Percentiles rank a stretch among this genome's conserved stretches.
Conservation (phyloP, 176 grass and related monocot species). For the Hyparrhenia diplandra region DNA sequence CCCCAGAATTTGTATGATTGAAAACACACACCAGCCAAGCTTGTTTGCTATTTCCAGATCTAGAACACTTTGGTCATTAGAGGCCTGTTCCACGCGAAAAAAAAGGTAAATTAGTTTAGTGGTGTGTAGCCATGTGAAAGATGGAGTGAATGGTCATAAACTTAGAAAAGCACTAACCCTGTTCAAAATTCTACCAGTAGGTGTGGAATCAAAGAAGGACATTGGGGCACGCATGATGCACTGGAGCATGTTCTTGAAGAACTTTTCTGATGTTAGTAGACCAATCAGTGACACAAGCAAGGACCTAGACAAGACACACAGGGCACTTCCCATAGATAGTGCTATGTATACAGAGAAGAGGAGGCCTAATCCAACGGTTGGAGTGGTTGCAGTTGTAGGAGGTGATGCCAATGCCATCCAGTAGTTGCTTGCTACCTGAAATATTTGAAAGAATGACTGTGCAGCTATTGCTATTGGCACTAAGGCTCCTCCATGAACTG, state of each 20-base stretch:
- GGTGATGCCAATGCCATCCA: slow-evolving; percentile 96
- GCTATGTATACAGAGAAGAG: slow-evolving; percentile 70
- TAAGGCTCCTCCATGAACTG: slow-evolving; percentile 65
- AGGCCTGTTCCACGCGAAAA: slow-evolving; percentile 55
- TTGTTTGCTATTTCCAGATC: slow-evolving; percentile 74
- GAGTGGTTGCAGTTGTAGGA: slow-evolving; percentile 45
- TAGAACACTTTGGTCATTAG: slow-evolving; percentile 87
- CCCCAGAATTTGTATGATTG: slow-evolving; percentile 79
- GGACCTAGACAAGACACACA: slow-evolving; percentile 60
- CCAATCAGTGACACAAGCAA: slow-evolving; percentile 53
- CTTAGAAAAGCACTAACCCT: slow-evolving; percentile 54
- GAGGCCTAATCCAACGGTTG: slow-evolving; percentile 47
- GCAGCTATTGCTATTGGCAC: slow-evolving; percentile 61
- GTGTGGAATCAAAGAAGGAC: slow-evolving; percentile 98
- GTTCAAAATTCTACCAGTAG: slow-evolving; percentile 94
- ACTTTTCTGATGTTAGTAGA: slow-evolving; percentile 68
- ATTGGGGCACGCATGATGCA: slow-evolving; percentile 83
- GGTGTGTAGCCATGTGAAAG: neutral
- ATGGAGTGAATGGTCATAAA: neutral
- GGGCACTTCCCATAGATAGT: slow-evolving; percentile 61
- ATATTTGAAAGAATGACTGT: slow-evolving; percentile 76
- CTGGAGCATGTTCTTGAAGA: slow-evolving; percentile 83
- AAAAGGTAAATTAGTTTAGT: slow-evolving; percentile 6
- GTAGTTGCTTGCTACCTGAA: slow-evolving; percentile 93
- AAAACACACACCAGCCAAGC: slow-evolving; percentile 79